Conservation (phyloP, 495 filamentous ascomycete genomes). For the Trichoderma erinaceum region DNA sequence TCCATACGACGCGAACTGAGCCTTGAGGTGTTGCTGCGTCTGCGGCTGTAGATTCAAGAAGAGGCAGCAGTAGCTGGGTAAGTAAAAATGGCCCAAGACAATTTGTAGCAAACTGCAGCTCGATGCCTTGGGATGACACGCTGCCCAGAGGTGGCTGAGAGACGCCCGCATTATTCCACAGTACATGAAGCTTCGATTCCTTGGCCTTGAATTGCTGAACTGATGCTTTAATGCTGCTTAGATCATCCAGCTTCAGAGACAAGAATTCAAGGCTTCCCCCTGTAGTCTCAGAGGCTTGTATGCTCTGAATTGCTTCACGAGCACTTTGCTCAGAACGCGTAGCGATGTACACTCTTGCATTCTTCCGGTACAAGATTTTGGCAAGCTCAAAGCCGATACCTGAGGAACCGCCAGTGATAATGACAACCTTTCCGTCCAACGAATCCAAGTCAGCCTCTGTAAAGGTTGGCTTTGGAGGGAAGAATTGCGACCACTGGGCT, state of each 20-base stretch:
- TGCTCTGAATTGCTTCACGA: slow-evolving; percentile 23
- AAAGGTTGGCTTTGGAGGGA: slow-evolving; percentile 24
- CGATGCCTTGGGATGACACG: slow-evolving; percentile 29
- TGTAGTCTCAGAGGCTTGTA: slow-evolving; percentile 20
- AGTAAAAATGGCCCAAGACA: slow-evolving; percentile 35
- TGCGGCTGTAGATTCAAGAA: slow-evolving; percentile 22
- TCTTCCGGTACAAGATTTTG: slow-evolving; percentile 35
- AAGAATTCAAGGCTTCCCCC: slow-evolving; percentile 24
- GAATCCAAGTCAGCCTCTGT: slow-evolving; percentile 23
- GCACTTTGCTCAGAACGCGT: slow-evolving; percentile 31
- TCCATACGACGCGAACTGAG: slow-evolving; percentile 37
- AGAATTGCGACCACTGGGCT: slow-evolving; percentile 22
- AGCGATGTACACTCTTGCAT: slow-evolving; percentile 41
- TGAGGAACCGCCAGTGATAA: slow-evolving; percentile 39
- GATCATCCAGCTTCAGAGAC: slow-evolving; percentile 25
- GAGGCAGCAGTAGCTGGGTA: slow-evolving; percentile 39
- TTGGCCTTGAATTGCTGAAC: slow-evolving; percentile 22
- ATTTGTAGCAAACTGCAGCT: slow-evolving; percentile 38
- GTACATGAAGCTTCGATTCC: slow-evolving; percentile 24
- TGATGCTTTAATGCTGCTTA: slow-evolving; percentile 24
- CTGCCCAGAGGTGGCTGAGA: slow-evolving; percentile 26
- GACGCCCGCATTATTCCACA: slow-evolving; percentile 38
- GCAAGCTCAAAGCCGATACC: slow-evolving; percentile 41
- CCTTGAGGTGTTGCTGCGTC: slow-evolving; percentile 22
- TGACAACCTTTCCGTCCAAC: slow-evolving; percentile 32